Conservation (phyloP, 495 filamentous ascomycete species). For the Daldinia loculata region DNA sequence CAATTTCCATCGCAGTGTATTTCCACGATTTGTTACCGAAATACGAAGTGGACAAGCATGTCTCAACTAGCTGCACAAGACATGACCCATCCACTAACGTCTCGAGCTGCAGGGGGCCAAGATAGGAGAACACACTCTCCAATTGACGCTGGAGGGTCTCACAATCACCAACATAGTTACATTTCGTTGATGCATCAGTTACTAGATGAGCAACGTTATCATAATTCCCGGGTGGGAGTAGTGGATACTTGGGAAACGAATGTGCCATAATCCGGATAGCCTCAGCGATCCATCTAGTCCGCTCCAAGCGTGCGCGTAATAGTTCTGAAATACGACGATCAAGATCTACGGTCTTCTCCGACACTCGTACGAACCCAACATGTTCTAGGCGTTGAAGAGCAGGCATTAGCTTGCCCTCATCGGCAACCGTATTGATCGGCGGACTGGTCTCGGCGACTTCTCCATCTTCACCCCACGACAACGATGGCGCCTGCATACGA, state of each 20-base stretch:
- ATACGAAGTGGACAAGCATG: slow-evolving; percentile 17
- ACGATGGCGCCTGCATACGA: slow-evolving; percentile 15
- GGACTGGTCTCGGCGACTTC: slow-evolving; percentile 5
- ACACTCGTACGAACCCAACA: slow-evolving; percentile 10
- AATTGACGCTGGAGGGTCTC: neutral
- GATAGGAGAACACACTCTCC: neutral
- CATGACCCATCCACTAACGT: slow-evolving; percentile 1
- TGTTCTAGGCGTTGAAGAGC: slow-evolving; percentile 1
- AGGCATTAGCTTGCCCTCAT: neutral
- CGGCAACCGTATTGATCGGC: neutral
- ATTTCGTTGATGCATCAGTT: neutral
- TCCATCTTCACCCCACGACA: slow-evolving; percentile 22
- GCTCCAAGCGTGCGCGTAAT: slow-evolving; percentile 2
- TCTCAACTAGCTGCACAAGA: slow-evolving; percentile 19
- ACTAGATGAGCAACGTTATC: neutral
- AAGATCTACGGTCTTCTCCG: slow-evolving; percentile 1
- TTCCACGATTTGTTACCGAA: slow-evolving; percentile 20
- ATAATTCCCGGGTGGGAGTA: neutral
- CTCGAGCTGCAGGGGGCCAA: neutral
- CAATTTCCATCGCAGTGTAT: slow-evolving; percentile 1
- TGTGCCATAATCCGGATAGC: slow-evolving; percentile 16
- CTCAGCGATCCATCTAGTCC: slow-evolving; percentile 4
- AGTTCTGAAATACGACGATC: slow-evolving; percentile 2
- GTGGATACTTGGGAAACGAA: slow-evolving; percentile 14
- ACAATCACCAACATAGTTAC: neutral